These are phyloP conservation scores for Dillenia suffruticosa DNA, from an alignment of 164 flowering plant genomes.

Conservation along the genomic window DNA sequence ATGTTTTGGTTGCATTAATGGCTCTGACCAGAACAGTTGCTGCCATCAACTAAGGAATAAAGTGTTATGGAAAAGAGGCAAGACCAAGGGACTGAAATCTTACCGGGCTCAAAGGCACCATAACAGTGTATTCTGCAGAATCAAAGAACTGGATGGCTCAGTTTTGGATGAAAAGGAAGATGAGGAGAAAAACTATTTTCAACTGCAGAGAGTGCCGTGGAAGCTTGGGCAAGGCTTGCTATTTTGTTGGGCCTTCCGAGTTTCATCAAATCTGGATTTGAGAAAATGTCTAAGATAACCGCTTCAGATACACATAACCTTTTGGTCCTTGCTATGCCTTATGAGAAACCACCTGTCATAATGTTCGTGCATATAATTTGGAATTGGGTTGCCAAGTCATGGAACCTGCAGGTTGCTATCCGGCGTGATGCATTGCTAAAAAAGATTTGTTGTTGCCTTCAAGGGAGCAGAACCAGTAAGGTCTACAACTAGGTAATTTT, in stretches of 20 bases:
- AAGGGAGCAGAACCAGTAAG: slow-evolving; percentile 95
- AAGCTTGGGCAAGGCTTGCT: slow-evolving; percentile 99
- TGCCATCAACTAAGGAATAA: slow-evolving; percentile 39
- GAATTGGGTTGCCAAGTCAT: background rate
- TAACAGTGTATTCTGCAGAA: slow-evolving; percentile 7
- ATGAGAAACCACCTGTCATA: no score
- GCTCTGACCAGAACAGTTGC: slow-evolving; percentile 59
- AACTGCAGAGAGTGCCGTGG: slow-evolving; percentile 97
- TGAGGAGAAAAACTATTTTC: slow-evolving; percentile 76
- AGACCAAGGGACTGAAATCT: slow-evolving; percentile 14
- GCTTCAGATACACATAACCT: slow-evolving; percentile 78
- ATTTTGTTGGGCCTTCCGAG: slow-evolving; percentile 88
- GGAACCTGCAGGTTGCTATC: slow-evolving; percentile 70
- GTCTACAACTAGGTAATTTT: no score
- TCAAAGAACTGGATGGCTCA: slow-evolving; percentile 16
- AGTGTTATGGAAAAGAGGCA: slow-evolving; percentile 11
- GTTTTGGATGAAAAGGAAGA: slow-evolving; percentile 51
- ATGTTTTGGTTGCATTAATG: slow-evolving; percentile 40
- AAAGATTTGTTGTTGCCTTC: slow-evolving; percentile 88
- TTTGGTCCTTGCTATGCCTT: background rate
- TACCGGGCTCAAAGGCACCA: slow-evolving; percentile 14
- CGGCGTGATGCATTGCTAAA: slow-evolving; percentile 72
- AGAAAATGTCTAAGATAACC: slow-evolving; percentile 78
- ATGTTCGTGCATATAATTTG: no score
- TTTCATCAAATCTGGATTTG: slow-evolving; percentile 96